phyloP scores from a whole-genome alignment of 1,284 basidiomycete species.

The Phylloporus sp. region DNA sequence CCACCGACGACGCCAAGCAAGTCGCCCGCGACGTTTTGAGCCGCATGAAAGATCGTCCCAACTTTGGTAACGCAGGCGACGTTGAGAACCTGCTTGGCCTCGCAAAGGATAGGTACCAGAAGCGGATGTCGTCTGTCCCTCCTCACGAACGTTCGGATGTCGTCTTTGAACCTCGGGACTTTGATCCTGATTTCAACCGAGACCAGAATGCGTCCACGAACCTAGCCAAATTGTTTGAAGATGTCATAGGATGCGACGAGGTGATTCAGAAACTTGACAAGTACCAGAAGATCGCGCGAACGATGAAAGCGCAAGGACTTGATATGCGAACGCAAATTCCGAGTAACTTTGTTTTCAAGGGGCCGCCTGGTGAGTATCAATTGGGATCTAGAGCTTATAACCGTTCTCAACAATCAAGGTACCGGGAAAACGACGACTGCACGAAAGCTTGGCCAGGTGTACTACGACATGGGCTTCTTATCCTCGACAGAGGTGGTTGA shows the following conservation, averaged over 20 bases:
- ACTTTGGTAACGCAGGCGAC: constrained; percentile 74
- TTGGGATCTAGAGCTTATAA: not conserved
- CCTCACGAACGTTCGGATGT: constrained; percentile 47
- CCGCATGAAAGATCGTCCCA: constrained; percentile 60
- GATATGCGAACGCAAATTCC: constrained; percentile 61
- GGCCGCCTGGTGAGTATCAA: constrained; percentile 56
- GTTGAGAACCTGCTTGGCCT: constrained; percentile 68
- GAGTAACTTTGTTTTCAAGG: constrained; percentile 75
- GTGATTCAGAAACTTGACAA: constrained; percentile 55
- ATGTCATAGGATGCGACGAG: constrained; percentile 66
- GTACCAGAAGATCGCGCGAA: constrained; percentile 60
- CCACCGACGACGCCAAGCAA: constrained; percentile 61
- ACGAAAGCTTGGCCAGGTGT: constrained; percentile 50
- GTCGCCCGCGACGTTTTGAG: constrained; percentile 63
- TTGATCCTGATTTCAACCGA: constrained; percentile 67
- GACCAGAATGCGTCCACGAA: constrained; percentile 55
- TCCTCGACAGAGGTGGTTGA: constrained; percentile 54
- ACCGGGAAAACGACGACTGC: constrained; percentile 56
- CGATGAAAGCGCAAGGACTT: constrained; percentile 49
- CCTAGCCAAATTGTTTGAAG: constrained; percentile 64
- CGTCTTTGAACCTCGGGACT: constrained; percentile 66
- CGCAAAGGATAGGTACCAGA: constrained; percentile 60
- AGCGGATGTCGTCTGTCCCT: constrained; percentile 49
- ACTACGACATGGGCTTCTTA: constrained; percentile 39
- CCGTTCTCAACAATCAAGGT: constrained; percentile 27